Base-by-base conservation (phyloP, 345 rosid species). In the Syzygium jambos region DNA sequence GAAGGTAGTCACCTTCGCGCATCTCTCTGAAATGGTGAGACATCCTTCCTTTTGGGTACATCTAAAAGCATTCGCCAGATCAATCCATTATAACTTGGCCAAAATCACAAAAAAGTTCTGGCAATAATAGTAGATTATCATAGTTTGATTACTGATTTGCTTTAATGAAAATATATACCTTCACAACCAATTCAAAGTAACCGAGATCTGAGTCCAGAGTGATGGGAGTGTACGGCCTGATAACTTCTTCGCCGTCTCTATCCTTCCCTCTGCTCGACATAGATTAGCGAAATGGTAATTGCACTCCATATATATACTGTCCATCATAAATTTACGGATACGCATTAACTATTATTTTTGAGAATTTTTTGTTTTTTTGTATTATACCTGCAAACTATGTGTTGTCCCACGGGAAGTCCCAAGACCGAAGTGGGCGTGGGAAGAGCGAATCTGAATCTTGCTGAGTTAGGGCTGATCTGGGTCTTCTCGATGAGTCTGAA, bases 1-100 rank as follows among this genome's bases (percentile, higher is more conserved):
- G 34, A 11, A 93, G 91, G 86, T 52, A 87, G 82, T 91, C 93
- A 54, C 94, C 93, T 59, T 86, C 90, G 1, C 78, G 56, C 92
- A 91, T 89, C 87, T 92, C 90, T 68, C 94, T 87, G 73, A 93
- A 93, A 86, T 93, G 94, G 86, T 92, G 95, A 52, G 95, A 90
- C 95, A 93, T 93, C 87, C 90, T 87, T 87, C 95, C 94, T 80
- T 90, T 89, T 3, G 95, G 92, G 86, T 93, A 92, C 93, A 93
- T 91, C 95, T 93, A 61, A 29, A 29, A 83, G 38, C 34, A 16
- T 29, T 23, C n/a, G 11, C 22, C 10, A 73, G n/a, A 86, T 29
- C 51, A 25, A 77, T 49, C 61, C 55, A 1, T 23, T 2, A 78
- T 41, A 41, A 53, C 55, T 68, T 49, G 16, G 38, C 38, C 78